A percentile compares a stretch with the other conserved stretches of the same genome.
phyloP scores from a whole-genome alignment of 305 asterid genomes.

The Solanum aculeatissimum region DNA sequence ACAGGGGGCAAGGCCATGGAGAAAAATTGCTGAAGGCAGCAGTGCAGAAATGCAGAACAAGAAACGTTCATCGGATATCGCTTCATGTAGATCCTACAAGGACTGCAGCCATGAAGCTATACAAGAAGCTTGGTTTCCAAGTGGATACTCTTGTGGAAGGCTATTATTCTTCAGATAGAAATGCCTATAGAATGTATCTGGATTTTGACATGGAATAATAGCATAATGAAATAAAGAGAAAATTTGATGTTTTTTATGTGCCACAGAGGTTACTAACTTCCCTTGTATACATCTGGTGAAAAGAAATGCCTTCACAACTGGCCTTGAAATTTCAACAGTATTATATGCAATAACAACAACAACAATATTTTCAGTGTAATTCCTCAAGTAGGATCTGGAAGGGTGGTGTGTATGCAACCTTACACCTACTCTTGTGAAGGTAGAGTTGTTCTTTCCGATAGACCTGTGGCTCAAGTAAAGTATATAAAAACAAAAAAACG shows the following conservation, averaged over 20 bases:
- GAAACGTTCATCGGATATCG: slow-evolving; percentile 56
- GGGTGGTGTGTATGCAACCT: background rate
- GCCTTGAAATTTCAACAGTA: background rate
- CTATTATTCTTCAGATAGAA: slow-evolving; percentile 63
- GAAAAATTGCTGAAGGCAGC: slow-evolving; percentile 71
- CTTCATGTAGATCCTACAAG: slow-evolving; percentile 88
- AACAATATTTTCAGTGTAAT: too few relatives aligned
- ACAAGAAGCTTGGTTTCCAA: slow-evolving; percentile 65
- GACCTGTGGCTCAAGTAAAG: too few relatives aligned
- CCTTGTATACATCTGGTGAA: background rate
- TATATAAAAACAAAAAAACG: background rate
- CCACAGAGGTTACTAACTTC: background rate
- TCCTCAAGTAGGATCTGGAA: background rate
- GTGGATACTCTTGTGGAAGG: slow-evolving; percentile 58
- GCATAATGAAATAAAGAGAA: background rate
- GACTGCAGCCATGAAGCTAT: slow-evolving; percentile 55
- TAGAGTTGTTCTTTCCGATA: background rate
- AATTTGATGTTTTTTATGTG: background rate
- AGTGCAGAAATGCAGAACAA: slow-evolving; percentile 54
- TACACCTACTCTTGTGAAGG: background rate
- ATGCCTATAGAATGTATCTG: slow-evolving; percentile 79
- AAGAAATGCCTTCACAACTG: background rate
- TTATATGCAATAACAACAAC: background rate
- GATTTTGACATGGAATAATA: slow-evolving; percentile 39
- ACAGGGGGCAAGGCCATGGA: slow-evolving; percentile 59